Base-by-base conservation (phyloP, 495 filamentous ascomycete genomes). In the Cetradonia linearis region DNA sequence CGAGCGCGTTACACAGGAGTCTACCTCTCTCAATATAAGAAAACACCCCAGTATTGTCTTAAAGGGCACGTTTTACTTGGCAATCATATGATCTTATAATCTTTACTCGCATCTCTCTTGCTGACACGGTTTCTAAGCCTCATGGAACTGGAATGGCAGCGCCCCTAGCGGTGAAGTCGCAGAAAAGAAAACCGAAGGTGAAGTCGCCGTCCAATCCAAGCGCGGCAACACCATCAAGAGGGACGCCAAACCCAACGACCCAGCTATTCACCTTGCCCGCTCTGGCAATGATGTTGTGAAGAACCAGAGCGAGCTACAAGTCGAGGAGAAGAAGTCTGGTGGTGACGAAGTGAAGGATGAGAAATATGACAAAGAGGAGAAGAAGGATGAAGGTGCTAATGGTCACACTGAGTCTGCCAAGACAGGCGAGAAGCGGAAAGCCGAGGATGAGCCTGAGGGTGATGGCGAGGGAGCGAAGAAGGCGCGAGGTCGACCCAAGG, bases 261-360 rank as follows among this genome's bases (percentile, higher is more conserved):
- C 81, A 2, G 83, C 80, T 47, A 79, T 85, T 18, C 76, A 76
- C 62, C 66, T 83, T 60, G 71, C 70, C 58, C 74, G 82, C 23
- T 65, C 73, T 6, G 82, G 83, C 36, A 83, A 86, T 66, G 83
- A 86, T 68, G 83, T 83, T 42, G 83, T 84, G 37, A 85, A 85
- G 69, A 71, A 72, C 55, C 76, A 79, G 25, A 75, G 71, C 62
- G 82, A 84, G 67, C 68, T 83, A 31, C 72, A 74, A 2, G 72
- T 76, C n/a, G 73, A 75, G 13, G 62, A 71, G 36, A 77, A 75
- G 46, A 53, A 57, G 30, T 66, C 70, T n/a, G 63, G 61, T 23
- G 60, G 38, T 16, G 64, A 64, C 23, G 58, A 54, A 65, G 61
- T 69, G 66, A 56, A 69, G 14, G 63, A 62, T 16, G 46, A n/a